Percentiles rank a stretch among this genome's conserved stretches.
phyloP scores from a whole-genome alignment of 2,329 filamentous ascomycete genomes.

The Pseudogymnoascus sp. region DNA sequence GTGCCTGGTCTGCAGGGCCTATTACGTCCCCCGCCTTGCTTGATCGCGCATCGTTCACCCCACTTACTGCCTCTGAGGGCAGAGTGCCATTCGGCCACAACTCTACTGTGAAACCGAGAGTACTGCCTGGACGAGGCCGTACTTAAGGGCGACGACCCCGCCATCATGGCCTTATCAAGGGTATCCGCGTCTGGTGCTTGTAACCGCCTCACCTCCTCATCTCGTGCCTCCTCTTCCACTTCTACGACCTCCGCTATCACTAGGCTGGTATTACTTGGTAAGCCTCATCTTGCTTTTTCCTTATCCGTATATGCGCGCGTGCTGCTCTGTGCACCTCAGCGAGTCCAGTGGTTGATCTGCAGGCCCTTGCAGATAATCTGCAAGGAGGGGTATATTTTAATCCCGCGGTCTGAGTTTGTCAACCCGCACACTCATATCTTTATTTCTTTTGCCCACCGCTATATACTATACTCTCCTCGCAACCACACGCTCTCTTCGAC shows the following conservation, averaged over 20 bases:
- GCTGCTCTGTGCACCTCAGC: not conserved
- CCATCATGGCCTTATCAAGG: constrained; percentile 1
- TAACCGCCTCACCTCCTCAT: not conserved
- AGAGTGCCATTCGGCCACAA: not conserved
- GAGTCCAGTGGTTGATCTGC: not conserved
- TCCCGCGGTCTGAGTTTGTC: not conserved
- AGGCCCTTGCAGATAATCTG: not conserved
- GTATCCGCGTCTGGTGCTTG: constrained; percentile 1
- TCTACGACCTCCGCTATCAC: not conserved
- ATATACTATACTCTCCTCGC: not conserved
- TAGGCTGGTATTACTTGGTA: not conserved
- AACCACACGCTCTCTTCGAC: not conserved
- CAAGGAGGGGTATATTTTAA: not conserved
- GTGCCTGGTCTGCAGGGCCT: not conserved
- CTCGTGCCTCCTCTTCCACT: not conserved
- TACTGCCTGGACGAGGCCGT: not conserved
- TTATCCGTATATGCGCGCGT: not conserved
- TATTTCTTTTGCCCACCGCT: not conserved
- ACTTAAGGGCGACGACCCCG: not conserved
- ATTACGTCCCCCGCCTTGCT: not conserved
- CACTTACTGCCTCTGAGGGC: not conserved
- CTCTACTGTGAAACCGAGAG: not conserved
- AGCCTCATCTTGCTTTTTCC: constrained; percentile 4
- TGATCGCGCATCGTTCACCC: not conserved
- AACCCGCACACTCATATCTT: not conserved